Conservation (phyloP, 495 filamentous ascomycete genomes). For the Aspergillus baeticus region DNA sequence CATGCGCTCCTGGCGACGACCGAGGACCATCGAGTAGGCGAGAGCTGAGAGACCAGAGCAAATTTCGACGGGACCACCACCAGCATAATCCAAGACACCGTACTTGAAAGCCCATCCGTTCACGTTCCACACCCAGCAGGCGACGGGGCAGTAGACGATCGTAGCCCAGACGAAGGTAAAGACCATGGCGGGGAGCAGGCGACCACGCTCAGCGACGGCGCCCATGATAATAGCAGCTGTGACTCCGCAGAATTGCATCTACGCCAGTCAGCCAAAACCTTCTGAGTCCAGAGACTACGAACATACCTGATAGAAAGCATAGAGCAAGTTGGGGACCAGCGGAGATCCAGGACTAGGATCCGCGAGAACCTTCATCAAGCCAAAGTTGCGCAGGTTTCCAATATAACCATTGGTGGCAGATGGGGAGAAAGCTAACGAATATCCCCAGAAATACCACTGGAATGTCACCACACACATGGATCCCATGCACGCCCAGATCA, state of each 20-base stretch:
- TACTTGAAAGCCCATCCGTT: constrained; percentile 93
- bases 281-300: not conserved
- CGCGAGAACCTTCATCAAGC: constrained; percentile 62
- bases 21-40: constrained; percentile 93
- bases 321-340: constrained; percentile 62
- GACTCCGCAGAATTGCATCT: constrained; percentile 96
- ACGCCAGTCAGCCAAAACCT: not conserved
- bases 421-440: constrained; percentile 66
- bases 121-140: constrained; percentile 93
- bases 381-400: constrained; percentile 64
- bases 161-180: constrained; percentile 97
- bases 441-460: constrained; percentile 78
- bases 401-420: constrained; percentile 66
- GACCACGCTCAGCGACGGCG: constrained; percentile 89
- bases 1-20: constrained; percentile 98
- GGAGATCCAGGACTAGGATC: constrained; percentile 63
- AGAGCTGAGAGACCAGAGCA: constrained; percentile 89
- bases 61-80: constrained; percentile 97
- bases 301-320: constrained; percentile 66
- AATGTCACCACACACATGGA: constrained; percentile 65
- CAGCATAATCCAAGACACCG: constrained; percentile 94
- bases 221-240: constrained; percentile 93
- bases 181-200: constrained; percentile 90
- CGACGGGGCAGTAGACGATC: constrained; percentile 92
- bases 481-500: constrained; percentile 71